Conservation (phyloP, 1,139 yeast species). For the Geotrichum siamense region DNA sequence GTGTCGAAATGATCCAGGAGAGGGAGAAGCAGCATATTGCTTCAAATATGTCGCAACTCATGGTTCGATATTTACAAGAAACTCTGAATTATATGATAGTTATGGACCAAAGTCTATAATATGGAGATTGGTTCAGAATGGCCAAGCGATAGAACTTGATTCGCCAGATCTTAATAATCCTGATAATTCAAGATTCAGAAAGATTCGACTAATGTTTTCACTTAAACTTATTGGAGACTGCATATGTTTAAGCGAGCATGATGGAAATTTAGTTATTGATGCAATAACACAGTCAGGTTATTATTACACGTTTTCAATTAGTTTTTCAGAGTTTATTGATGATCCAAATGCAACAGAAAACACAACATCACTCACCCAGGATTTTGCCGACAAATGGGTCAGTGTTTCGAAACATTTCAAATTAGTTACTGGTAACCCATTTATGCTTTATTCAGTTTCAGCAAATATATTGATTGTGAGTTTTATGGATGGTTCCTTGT, state of each 20-base stretch:
- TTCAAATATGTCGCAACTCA: no score
- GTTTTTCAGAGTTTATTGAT: constrained; percentile 16
- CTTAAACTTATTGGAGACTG: no score
- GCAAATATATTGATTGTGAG: constrained; percentile 45
- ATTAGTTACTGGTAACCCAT: constrained; percentile 63
- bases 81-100: no score
- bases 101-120: no score
- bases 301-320: constrained; percentile 25
- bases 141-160: no score
- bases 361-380: constrained; percentile 17
- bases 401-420: constrained; percentile 49
- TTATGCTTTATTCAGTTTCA: constrained; percentile 45
- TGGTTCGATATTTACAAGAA: no score
- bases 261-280: constrained; percentile 24
- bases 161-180: no score
- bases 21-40: no score
- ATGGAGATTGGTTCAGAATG: no score
- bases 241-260: constrained; percentile 24
- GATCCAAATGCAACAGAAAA: background rate
- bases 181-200: no score
- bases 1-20: no score
- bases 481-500: constrained; percentile 59
- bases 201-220: no score
- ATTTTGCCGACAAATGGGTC: constrained; percentile 26
- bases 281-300: constrained; percentile 26